Percentiles rank a stretch among this genome's conserved stretches.
Conservation (phyloP, 768 basidiomycete species). For the Mycena kentingensis region DNA sequence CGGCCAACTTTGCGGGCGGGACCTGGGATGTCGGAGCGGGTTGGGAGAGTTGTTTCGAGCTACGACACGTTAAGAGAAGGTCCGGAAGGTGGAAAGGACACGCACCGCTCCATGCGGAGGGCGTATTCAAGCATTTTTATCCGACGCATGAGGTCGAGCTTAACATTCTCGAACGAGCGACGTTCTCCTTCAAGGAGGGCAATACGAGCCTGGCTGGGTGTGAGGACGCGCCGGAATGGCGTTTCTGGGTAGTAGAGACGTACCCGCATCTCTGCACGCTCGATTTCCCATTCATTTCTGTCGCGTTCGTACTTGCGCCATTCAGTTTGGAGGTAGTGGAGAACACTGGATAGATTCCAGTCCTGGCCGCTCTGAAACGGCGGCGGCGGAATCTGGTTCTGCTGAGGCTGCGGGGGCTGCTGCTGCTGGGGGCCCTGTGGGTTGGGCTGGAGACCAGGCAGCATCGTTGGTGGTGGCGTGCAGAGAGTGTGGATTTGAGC, state of each 20-base stretch:
- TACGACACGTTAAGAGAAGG: slow-evolving; percentile 45
- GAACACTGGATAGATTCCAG: slow-evolving; percentile 88
- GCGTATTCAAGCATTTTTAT: slow-evolving; percentile 99
- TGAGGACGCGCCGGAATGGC: slow-evolving; percentile 30
- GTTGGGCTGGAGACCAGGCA: slow-evolving; percentile 64
- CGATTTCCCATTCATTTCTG: slow-evolving; percentile 99
- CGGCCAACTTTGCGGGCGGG: slow-evolving; percentile 65
- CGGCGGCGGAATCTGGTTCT: slow-evolving; percentile 41
- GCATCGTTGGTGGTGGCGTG: slow-evolving; percentile 58
- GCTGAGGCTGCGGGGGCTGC: slow-evolving; percentile 58
- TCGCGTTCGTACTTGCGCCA: slow-evolving; percentile 98
- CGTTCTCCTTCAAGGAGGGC: slow-evolving; percentile 96
- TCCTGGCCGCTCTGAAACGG: slow-evolving; percentile 56
- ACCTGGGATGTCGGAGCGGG: slow-evolving; percentile 49
- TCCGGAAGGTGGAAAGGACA: slow-evolving; percentile 23
- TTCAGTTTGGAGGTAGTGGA: slow-evolving; percentile 98
- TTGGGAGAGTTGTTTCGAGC: slow-evolving; percentile 79
- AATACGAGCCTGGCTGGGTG: slow-evolving; percentile 77
- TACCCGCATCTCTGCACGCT: slow-evolving; percentile 98
- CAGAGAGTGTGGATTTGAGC: slow-evolving; percentile 21
- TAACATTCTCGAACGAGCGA: slow-evolving; percentile 95
- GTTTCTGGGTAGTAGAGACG: slow-evolving; percentile 37
- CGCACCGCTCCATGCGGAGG: slow-evolving; percentile 91
- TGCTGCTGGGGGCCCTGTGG: slow-evolving; percentile 46
- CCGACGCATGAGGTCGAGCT: slow-evolving; percentile 91